These are phyloP conservation scores for Penicillium argentinense DNA, from an alignment of 495 filamentous ascomycete species.

Conservation along the genomic window DNA sequence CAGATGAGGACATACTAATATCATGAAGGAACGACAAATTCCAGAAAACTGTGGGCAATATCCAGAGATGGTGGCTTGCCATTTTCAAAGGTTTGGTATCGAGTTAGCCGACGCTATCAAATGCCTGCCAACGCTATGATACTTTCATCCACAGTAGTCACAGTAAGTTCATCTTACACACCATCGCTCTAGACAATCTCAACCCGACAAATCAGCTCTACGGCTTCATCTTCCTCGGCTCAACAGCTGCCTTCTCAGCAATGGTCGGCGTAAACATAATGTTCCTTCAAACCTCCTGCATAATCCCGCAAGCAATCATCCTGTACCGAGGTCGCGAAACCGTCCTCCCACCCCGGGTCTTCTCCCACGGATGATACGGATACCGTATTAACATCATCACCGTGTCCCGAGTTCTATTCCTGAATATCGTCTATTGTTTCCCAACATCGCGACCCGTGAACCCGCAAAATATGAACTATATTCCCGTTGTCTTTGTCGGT, in stretches of 20 bases:
- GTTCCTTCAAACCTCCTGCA: slow-evolving; percentile 14
- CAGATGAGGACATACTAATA: neutral
- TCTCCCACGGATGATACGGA: slow-evolving; percentile 5
- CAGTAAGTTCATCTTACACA: neutral
- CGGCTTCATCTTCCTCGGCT: slow-evolving; percentile 11
- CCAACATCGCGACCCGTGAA: slow-evolving; percentile 10
- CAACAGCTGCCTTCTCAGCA: slow-evolving; percentile 11
- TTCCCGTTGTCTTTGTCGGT: slow-evolving; percentile 10
- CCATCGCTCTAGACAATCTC: neutral
- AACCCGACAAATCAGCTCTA: slow-evolving; percentile 2
- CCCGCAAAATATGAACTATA: slow-evolving; percentile 13
- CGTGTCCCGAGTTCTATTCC: slow-evolving; percentile 6
- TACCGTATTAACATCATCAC: slow-evolving; percentile 7
- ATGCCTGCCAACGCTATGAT: slow-evolving; percentile 7
- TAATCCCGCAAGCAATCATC: slow-evolving; percentile 9
- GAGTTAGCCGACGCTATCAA: neutral
- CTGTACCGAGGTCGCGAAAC: slow-evolving; percentile 8
- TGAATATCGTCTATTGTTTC: slow-evolving; percentile 9
- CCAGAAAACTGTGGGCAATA: slow-evolving; percentile 9
- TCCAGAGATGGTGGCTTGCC: slow-evolving; percentile 6
- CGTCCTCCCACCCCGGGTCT: slow-evolving; percentile 7
- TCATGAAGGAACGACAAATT: slow-evolving; percentile 6
- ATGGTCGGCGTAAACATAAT: slow-evolving; percentile 12
- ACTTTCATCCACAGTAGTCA: slow-evolving; percentile 4
- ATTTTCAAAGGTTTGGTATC: slow-evolving; percentile 3